phyloP scores from a whole-genome alignment of 2,329 filamentous ascomycete species.

The Hypoxylon sp. region DNA sequence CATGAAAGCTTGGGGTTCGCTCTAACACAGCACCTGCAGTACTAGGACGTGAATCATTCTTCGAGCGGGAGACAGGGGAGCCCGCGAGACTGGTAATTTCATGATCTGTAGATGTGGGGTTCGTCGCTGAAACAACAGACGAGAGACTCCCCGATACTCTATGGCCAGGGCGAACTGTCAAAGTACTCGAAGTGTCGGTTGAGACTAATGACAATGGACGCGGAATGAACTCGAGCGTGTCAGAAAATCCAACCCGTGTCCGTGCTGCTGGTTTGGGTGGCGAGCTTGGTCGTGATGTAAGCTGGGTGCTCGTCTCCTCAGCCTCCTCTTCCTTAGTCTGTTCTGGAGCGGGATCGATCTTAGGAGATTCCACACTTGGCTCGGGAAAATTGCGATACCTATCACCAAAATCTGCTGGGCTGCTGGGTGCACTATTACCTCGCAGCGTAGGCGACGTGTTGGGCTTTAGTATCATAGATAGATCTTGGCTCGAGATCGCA shows the following conservation, averaged over 20 bases:
- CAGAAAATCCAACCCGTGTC: conserved; percentile 83
- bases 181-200: conserved; percentile 83
- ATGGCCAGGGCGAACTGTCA: conserved; percentile 76
- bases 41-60: conserved; percentile 69
- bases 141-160: conserved; percentile 84
- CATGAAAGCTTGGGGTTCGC: conserved; percentile 55
- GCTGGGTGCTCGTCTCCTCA: conserved; percentile 42
- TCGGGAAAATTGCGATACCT: conserved; percentile 46
- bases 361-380: conserved; percentile 28
- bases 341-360: conserved; percentile 35
- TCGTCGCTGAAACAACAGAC: conserved; percentile 74
- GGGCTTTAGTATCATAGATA: conserved; percentile 75
- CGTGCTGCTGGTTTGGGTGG: conserved; percentile 58
- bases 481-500: conserved; percentile 85
- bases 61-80: conserved; percentile 56
- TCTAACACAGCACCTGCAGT: conserved; percentile 79
- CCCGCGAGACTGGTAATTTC: conserved; percentile 54
- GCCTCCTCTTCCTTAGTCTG: conserved; percentile 49
- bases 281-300: conserved; percentile 42
- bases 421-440: conserved; percentile 73
- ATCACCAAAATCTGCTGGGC: conserved; percentile 63
- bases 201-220: conserved; percentile 86
- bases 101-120: conserved; percentile 57
- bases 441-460: conserved; percentile 63
- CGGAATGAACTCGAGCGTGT: conserved; percentile 84